Evolutionary conservation across 1,139 yeast genomes (phyloP).

Genomic region (Petasospora rhodanensis): DNA sequence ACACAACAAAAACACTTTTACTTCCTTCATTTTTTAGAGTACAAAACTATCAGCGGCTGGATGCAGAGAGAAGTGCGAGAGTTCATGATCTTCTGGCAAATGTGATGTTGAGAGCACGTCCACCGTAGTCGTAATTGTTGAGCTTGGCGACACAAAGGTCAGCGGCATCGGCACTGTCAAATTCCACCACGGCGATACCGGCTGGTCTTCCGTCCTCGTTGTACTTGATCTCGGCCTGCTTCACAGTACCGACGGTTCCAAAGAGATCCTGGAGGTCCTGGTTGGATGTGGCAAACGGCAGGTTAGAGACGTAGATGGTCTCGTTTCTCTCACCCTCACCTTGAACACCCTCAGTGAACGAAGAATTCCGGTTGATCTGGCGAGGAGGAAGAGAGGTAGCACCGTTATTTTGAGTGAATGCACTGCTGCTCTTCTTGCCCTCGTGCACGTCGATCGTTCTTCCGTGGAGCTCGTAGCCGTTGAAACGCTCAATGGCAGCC

Average conservation of each 20-base stretch:
- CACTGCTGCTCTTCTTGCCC: constrained; percentile 43
- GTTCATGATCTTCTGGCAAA: constrained; percentile 39
- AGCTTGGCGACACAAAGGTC: constrained; percentile 70
- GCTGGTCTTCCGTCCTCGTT: constrained; percentile 64
- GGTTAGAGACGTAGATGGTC: constrained; percentile 66
- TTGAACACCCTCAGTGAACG: constrained; percentile 58
- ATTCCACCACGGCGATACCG: constrained; percentile 83
- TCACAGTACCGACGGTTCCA: constrained; percentile 77
- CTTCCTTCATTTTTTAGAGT: not conserved
- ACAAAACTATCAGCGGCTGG: not conserved
- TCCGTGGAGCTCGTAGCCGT: constrained; percentile 68
- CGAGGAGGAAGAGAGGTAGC: constrained; percentile 13
- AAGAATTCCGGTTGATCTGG: constrained; percentile 31
- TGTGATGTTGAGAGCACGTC: constrained; percentile 61
- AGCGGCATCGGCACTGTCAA: constrained; percentile 65
- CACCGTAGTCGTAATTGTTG: constrained; percentile 80
- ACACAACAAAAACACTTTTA: no score
- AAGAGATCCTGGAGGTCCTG: constrained; percentile 83
- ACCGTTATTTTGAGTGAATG: no score
- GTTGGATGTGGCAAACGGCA: constrained; percentile 85
- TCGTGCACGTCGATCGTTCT: constrained; percentile 67
- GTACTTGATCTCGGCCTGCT: constrained; percentile 71
- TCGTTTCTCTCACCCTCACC: constrained; percentile 63
- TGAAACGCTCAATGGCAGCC: constrained; percentile 56
- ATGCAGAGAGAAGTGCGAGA: not conserved